Base-by-base conservation (phyloP, 495 filamentous ascomycete species). In the Chaetomium fimeti region DNA sequence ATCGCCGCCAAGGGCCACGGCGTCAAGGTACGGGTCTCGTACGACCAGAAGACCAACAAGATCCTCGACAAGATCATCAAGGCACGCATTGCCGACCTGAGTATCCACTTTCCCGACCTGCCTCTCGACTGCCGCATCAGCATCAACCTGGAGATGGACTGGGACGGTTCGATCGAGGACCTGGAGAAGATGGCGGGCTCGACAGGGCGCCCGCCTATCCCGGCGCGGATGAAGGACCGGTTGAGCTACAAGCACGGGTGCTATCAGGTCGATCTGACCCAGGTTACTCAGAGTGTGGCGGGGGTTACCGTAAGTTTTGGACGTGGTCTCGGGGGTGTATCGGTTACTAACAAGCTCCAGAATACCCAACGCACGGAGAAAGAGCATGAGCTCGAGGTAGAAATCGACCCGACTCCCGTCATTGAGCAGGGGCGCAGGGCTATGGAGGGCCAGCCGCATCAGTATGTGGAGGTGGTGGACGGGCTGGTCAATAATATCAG, bases 231-330 rank as follows among this genome's bases (percentile, higher is more conserved):
- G 61, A 97, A 97, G 75, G 92, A 97, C 78, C 82, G 93, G 29
- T 78, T 97, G 76, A 93, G 89, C 73, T 97, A 97, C 78, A 85
- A 81, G 22, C 93, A 97, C 72, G 77, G 89, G 52, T 85, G 82
- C 24, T 97, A 94, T 72, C 91, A 93, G 68, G 82, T 97, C 68
- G 93, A 97, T 78, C 75, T 97, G 43, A 97, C 93, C 0, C 92
- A 96, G 72, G 93, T 97, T 15, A 89, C 85, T 12, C 68, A 71
- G 52, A 66, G 38, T 7, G 54, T 66, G 9, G 60, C 52, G 5
- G 69, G 66, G 6, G 56, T 57, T 54, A 83, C 85, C 61, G 87
- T 91, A 78, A 77, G 83, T 82, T 24, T 49, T 43, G 13, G 40
- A 43, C 15, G 40, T 18, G 13, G 15, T 18, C 16, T 6, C 5